These are phyloP conservation scores for Podospora comata DNA, from an alignment of 495 filamentous ascomycete species.

Conservation along the genomic window DNA sequence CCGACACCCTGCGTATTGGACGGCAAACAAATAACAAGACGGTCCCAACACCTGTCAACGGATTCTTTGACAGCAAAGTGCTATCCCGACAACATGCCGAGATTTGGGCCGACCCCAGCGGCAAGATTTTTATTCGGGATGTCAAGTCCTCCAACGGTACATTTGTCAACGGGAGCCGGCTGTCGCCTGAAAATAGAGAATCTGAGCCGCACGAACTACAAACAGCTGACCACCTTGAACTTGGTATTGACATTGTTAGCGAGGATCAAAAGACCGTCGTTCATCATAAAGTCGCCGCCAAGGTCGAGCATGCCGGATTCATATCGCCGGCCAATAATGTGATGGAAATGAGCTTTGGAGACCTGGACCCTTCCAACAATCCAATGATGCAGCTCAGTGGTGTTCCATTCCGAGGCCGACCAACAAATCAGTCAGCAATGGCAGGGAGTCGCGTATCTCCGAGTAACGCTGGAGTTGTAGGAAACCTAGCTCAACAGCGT, in stretches of 20 bases:
- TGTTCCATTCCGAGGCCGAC: slow-evolving; percentile 59
- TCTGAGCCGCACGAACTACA: slow-evolving; percentile 90
- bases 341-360: slow-evolving; percentile 84
- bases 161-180: slow-evolving; percentile 87
- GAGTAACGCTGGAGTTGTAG: slow-evolving; percentile 60
- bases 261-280: slow-evolving; percentile 98
- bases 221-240: slow-evolving; percentile 81
- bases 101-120: slow-evolving; percentile 84
- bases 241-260: slow-evolving; percentile 97
- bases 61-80: slow-evolving; percentile 97
- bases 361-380: slow-evolving; percentile 72
- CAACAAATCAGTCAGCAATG: slow-evolving; percentile 68
- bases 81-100: slow-evolving; percentile 95
- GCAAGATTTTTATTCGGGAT: slow-evolving; percentile 94
- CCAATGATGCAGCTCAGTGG: slow-evolving; percentile 59
- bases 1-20: slow-evolving; percentile 86
- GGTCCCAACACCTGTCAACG: slow-evolving; percentile 81
- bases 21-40: slow-evolving; percentile 97
- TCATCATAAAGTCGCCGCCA: slow-evolving; percentile 95
- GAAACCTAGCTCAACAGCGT: slow-evolving; percentile 41
- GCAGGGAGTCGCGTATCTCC: slow-evolving; percentile 54
- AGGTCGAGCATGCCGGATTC: slow-evolving; percentile 90
- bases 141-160: slow-evolving; percentile 98
- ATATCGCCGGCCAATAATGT: slow-evolving; percentile 64
- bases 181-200: slow-evolving; percentile 90